Evolutionary conservation across 495 filamentous ascomycete genomes (phyloP), one percentile per base, ranked within the genome.

Genomic region (Sordaria brevicollis): DNA sequence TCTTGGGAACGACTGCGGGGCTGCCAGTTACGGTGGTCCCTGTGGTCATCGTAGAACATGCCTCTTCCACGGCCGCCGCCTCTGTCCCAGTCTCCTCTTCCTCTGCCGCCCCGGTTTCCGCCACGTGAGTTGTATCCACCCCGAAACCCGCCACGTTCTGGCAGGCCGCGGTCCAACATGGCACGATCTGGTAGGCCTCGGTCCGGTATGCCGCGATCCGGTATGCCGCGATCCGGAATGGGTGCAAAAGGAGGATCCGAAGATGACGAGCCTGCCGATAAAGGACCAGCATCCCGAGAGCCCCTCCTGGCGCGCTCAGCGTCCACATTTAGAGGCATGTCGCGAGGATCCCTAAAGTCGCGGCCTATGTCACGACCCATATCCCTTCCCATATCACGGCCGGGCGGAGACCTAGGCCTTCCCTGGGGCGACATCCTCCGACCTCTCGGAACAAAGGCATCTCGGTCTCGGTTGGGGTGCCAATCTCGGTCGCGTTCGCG

Each of bases 1-100:
- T 92, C 90, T 62, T 90, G 87, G 38, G 91, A 93, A 35, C 89
- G 86, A 75, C 90, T 91, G 65, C 91, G 85, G 39, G 83, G 81
- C 65, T 83, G 82, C 67, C 82, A 79, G 57, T 84, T 79, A 21
- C 73, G 70, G 11, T 62, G 49, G 25, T 62, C 49, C 49, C 89
- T 86, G 62, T 92, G 91, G 70, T 92, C 89, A 8, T 87, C 81
- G 74, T 86, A 89, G 0, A 82, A 82, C 5, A 21, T 68, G 7
- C 67, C 74, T 35, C 77, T 70, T 4, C 86, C 86, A 69, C 90
- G 84, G 7, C 88, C 87, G 69, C 84, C 84, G 41, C 88, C 86
- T 71, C 85, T 83, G 62, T 90, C 89, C 86, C 87, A 91, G 65
- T 91, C 89, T 4, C 86, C 88, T 15, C 90, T 83, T 15, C 92